Percentiles rank a stretch among this genome's conserved stretches.
These are phyloP conservation scores for Dimocarpus longan DNA, from an alignment of 345 rosid species.

Conservation along the genomic window DNA sequence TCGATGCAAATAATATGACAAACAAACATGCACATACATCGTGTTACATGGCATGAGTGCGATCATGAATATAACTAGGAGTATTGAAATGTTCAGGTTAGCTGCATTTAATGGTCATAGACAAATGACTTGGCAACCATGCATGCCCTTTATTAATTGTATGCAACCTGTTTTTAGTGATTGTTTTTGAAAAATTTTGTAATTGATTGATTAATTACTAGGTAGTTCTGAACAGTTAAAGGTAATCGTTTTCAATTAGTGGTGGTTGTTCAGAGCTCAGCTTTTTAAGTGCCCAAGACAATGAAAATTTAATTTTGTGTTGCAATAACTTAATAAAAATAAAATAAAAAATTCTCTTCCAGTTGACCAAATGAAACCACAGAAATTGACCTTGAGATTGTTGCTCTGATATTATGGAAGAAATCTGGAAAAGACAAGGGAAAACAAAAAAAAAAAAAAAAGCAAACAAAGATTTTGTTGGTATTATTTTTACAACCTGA, in stretches of 20 bases:
- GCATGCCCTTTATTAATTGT: slow-evolving; percentile 18
- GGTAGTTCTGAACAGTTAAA: too few species aligned
- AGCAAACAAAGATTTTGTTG: background rate
- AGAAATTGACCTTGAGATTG: too few species aligned
- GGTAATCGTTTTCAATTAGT: too few species aligned
- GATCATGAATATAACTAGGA: background rate
- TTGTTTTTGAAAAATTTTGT: background rate
- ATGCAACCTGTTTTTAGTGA: background rate
- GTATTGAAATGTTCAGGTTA: background rate
- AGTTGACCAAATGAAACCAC: too few species aligned
- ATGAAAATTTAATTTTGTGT: too few species aligned
- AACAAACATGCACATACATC: background rate
- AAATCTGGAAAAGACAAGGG: background rate
- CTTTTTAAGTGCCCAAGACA: background rate
- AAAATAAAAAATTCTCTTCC: too few species aligned
- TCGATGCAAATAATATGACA: background rate
- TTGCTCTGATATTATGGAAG: background rate
- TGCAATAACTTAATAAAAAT: too few species aligned
- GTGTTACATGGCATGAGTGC: background rate
- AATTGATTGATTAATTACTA: too few species aligned
- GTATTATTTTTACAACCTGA: background rate
- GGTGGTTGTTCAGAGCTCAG: too few species aligned
- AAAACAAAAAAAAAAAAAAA: too few species aligned
- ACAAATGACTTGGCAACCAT: slow-evolving; percentile 30
- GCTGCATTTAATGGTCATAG: background rate